Evolutionary conservation across 768 basidiomycete species (phyloP).

Genomic region (Cystobasidium tubakii): DNA sequence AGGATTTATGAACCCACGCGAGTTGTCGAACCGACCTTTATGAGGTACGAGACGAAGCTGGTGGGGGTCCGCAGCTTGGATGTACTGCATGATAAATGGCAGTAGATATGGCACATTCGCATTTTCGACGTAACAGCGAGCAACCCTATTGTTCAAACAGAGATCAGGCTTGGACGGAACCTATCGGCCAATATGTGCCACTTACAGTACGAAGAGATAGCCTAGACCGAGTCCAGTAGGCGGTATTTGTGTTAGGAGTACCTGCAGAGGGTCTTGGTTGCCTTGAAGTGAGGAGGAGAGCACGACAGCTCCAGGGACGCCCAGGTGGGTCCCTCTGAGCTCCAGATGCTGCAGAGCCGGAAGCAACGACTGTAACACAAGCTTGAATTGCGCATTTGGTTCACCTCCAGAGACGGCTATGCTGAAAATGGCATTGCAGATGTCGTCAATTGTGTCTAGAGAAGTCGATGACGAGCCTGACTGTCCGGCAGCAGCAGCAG

Average conservation of each 20-base stretch:
- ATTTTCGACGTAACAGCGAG: conserved; percentile 22
- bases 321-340: neutral
- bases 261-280: conserved; percentile 13
- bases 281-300: conserved; percentile 11
- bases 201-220: conserved; percentile 33
- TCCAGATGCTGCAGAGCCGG: conserved; percentile 21
- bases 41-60: conserved; percentile 12
- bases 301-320: conserved; percentile 13
- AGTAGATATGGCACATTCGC: neutral
- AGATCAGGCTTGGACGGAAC: neutral
- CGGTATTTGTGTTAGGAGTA: conserved; percentile 6
- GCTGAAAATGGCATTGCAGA: conserved; percentile 16
- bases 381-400: neutral
- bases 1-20: too few species aligned
- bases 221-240: conserved; percentile 9
- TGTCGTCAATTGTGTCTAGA: conserved; percentile 23
- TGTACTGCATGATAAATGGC: conserved; percentile 10
- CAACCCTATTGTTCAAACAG: neutral
- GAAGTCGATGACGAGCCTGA: conserved; percentile 12
- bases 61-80: neutral
- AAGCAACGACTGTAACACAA: conserved; percentile 9
- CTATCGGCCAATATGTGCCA: neutral
- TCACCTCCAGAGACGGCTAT: conserved; percentile 1
- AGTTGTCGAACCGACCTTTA: conserved; percentile 20
- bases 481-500: neutral